Conservation (phyloP, 2,329 filamentous ascomycete species). For the Neurospora crassa region DNA sequence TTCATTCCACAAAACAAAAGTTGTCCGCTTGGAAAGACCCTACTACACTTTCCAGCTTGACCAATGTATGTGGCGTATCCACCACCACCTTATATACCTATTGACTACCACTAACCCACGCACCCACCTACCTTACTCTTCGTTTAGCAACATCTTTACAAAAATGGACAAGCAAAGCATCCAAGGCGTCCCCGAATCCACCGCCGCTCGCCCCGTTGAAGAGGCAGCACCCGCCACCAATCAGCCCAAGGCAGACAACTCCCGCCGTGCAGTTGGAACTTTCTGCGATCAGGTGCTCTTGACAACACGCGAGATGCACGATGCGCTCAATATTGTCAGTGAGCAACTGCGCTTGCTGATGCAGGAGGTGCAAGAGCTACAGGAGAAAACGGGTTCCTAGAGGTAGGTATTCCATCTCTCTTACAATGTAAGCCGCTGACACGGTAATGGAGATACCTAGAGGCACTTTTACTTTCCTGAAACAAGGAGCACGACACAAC, state of each 20-base stretch:
- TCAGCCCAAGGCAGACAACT: neutral
- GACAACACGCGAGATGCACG: neutral
- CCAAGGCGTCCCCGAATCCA: neutral
- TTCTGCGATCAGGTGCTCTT: neutral
- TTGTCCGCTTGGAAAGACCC: neutral
- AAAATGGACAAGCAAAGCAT: neutral
- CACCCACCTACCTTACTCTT: neutral
- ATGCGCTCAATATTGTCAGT: neutral
- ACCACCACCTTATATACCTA: neutral
- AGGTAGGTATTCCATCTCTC: too few species aligned
- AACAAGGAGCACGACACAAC: neutral
- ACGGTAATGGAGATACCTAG: neutral
- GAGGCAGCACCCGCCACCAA: neutral
- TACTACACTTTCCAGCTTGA: neutral
- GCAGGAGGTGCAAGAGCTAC: neutral
- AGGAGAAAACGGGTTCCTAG: neutral
- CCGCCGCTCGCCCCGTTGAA: too few species aligned
- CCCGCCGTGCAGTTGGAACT: neutral
- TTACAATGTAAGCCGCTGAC: too few species aligned
- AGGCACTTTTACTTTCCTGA: neutral
- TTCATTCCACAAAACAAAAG: neutral
- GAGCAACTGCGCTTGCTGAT: neutral
- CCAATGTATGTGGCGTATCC: neutral
- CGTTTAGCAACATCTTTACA: neutral
- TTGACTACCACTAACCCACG: neutral